Evolutionary conservation across 2,329 filamentous ascomycete genomes (phyloP).

Genomic region (Myriosclerotinia duriaeana): DNA sequence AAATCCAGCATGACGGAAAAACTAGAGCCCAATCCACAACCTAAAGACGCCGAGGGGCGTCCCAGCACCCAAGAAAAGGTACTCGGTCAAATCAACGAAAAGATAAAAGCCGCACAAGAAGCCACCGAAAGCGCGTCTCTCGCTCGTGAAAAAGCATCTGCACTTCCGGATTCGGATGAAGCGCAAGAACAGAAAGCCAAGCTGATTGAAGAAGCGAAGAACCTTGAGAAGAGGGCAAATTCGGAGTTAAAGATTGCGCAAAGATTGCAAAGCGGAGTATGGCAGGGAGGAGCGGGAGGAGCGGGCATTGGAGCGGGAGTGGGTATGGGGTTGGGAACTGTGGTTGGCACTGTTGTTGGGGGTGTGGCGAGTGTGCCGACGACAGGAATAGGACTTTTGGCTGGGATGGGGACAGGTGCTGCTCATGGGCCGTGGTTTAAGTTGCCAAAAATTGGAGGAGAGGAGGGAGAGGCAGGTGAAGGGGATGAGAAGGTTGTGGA

Average conservation of each 20-base stretch:
- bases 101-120: slow-evolving; percentile 24
- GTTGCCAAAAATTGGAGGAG: slow-evolving; percentile 21
- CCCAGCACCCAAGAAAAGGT: slow-evolving; percentile 29
- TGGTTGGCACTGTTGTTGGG: slow-evolving; percentile 27
- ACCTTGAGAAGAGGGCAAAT: slow-evolving; percentile 28
- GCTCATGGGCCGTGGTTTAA: slow-evolving; percentile 36
- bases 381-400: slow-evolving; percentile 30
- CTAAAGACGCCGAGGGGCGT: slow-evolving; percentile 15
- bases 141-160: slow-evolving; percentile 22
- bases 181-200: slow-evolving; percentile 29
- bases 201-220: slow-evolving; percentile 28
- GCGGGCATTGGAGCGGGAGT: slow-evolving; percentile 33
- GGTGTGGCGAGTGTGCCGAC: slow-evolving; percentile 31
- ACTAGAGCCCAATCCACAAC: neutral
- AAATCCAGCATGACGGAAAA: slow-evolving; percentile 7
- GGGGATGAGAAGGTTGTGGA: slow-evolving; percentile 21
- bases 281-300: slow-evolving; percentile 33
- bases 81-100: slow-evolving; percentile 26
- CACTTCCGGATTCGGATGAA: slow-evolving; percentile 21
- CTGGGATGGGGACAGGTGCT: slow-evolving; percentile 29
- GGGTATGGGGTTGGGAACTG: slow-evolving; percentile 29
- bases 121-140: slow-evolving; percentile 22
- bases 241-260: slow-evolving; percentile 70
- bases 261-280: slow-evolving; percentile 35
- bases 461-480: slow-evolving; percentile 19